A percentile compares a stretch with the other conserved stretches of the same genome.
Conservation (phyloP, 1,284 basidiomycete genomes). For the Amylostereum areolatum region DNA sequence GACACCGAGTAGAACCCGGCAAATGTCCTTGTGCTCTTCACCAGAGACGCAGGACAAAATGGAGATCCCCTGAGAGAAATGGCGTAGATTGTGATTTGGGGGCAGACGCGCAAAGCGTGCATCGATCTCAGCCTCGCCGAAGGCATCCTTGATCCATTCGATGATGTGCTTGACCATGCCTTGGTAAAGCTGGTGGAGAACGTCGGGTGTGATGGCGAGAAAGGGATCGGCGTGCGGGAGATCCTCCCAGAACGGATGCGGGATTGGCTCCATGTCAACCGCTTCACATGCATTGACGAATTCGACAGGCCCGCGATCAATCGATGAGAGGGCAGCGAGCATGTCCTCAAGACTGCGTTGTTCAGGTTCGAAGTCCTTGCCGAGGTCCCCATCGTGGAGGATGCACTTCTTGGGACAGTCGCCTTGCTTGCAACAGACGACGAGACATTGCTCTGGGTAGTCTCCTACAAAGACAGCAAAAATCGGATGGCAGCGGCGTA, state of each 20-base stretch:
- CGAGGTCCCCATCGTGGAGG: background rate
- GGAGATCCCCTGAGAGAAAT: constrained; percentile 20
- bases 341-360: background rate
- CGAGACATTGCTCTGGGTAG: constrained; percentile 3
- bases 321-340: background rate
- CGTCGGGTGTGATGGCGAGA: constrained; percentile 25
- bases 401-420: background rate
- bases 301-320: background rate
- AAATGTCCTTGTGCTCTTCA: constrained; percentile 14
- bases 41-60: constrained; percentile 7
- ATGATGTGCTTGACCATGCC: constrained; percentile 10
- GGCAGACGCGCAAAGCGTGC: background rate
- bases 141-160: constrained; percentile 4
- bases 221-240: constrained; percentile 25
- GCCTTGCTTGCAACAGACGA: background rate
- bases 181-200: constrained; percentile 30
- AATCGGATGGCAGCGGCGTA: background rate
- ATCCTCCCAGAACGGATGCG: constrained; percentile 25
- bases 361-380: background rate
- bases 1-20: background rate
- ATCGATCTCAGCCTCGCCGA: background rate
- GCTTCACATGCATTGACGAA: background rate
- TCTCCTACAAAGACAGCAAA: background rate
- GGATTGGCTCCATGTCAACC: constrained; percentile 2
- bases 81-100: background rate